Percentiles rank a stretch among this genome's conserved stretches.
phyloP scores from a whole-genome alignment of 2,329 filamentous ascomycete species.

The Fusarium sp. region DNA sequence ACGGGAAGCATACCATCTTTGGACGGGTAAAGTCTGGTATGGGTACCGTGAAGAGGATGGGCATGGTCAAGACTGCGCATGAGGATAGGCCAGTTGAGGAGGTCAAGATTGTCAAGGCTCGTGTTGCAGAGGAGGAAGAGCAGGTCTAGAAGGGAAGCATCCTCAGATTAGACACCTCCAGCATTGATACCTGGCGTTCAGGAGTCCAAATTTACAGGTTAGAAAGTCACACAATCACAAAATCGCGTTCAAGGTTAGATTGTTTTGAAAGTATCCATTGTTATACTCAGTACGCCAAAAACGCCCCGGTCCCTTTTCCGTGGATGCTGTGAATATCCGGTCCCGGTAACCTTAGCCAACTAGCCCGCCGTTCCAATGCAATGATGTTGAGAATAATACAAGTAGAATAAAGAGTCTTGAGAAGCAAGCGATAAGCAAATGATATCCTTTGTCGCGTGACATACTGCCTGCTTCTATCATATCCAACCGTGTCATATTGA shows the following conservation, averaged over 20 bases:
- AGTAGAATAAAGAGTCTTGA: slow-evolving; percentile 24
- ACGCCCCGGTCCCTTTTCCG: slow-evolving; percentile 45
- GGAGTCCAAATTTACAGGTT: slow-evolving; percentile 19
- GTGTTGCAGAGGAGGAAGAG: slow-evolving; percentile 71
- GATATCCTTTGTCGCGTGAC: slow-evolving; percentile 24
- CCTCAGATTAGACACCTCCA: slow-evolving; percentile 8
- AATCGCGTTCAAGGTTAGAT: slow-evolving; percentile 6
- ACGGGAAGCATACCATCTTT: slow-evolving; percentile 98
- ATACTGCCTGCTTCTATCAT: slow-evolving; percentile 41
- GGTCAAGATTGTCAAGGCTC: slow-evolving; percentile 81
- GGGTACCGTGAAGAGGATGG: slow-evolving; percentile 86
- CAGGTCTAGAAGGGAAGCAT: slow-evolving; percentile 26
- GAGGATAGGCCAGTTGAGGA: slow-evolving; percentile 87
- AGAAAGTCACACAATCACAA: not conserved
- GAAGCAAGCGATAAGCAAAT: slow-evolving; percentile 25
- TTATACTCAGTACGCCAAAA: slow-evolving; percentile 43
- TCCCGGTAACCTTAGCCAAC: slow-evolving; percentile 42
- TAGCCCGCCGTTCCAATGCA: slow-evolving; percentile 43
- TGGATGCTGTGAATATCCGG: slow-evolving; percentile 45
- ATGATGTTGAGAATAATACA: slow-evolving; percentile 44
- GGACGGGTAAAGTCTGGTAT: slow-evolving; percentile 88
- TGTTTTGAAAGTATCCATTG: slow-evolving; percentile 37
- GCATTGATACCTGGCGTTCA: slow-evolving; percentile 33
- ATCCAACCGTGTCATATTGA: slow-evolving; percentile 39
- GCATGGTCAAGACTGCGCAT: slow-evolving; percentile 81